phyloP scores from a whole-genome alignment of 2,329 filamentous ascomycete species.

The Monosporascus ibericus region DNA sequence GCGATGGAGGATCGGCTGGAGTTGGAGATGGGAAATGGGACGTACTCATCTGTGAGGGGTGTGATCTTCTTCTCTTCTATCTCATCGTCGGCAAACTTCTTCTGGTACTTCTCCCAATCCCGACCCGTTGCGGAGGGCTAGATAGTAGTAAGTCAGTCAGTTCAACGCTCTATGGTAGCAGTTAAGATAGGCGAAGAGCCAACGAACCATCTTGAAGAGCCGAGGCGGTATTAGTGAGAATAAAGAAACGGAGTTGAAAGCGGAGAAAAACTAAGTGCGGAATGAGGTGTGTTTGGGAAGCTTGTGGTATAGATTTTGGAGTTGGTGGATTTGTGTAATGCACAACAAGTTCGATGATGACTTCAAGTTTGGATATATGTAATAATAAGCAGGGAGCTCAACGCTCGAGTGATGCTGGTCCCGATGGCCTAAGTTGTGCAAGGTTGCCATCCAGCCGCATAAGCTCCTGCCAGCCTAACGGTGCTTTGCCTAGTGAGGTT shows the following conservation, averaged over 20 bases:
- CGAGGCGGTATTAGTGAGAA: not conserved
- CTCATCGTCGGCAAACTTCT: constrained; percentile 94
- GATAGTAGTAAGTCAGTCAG: constrained; percentile 15
- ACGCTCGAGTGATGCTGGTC: not conserved
- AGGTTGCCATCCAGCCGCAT: constrained; percentile 1
- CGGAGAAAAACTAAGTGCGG: too few species aligned
- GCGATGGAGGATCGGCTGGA: not conserved
- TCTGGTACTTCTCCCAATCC: constrained; percentile 98
- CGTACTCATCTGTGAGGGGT: constrained; percentile 91
- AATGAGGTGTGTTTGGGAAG: not conserved
- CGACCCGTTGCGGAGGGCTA: constrained; percentile 90
- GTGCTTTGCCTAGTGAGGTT: not conserved
- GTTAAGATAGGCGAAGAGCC: constrained; percentile 11
- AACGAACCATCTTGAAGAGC: not conserved
- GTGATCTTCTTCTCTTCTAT: constrained; percentile 99
- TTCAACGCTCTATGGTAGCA: constrained; percentile 31
- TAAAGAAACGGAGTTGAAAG: not conserved
- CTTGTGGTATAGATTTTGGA: too few species aligned
- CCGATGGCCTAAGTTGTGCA: not conserved
- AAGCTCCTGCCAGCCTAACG: not conserved
- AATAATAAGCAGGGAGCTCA: not conserved
- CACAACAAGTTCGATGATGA: too few species aligned
- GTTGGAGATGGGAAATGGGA: constrained; percentile 12
- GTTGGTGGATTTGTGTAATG: too few species aligned
- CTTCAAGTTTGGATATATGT: not conserved